Base-by-base conservation (phyloP, 306 rosid species). In the Carpinus viminea region DNA sequence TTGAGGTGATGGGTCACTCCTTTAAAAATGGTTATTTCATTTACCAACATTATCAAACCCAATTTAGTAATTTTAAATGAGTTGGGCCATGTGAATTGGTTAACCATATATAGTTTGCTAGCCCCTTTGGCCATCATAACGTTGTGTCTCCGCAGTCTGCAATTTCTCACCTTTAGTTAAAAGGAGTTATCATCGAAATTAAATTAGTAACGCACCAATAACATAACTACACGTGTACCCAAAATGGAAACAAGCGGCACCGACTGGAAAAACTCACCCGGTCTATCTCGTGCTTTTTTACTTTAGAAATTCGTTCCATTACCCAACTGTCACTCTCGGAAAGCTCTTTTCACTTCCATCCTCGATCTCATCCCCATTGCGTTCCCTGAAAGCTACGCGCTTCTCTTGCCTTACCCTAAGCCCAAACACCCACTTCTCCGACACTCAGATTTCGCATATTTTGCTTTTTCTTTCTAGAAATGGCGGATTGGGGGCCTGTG, bases 401-500 rank as follows among this genome's bases (percentile, higher is more conserved):
- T 84, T 76, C 62, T 5, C 75, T 50, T 28, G n/a, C 7, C 51
- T 17, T 18, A 11, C 3, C 24, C 12, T 4, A 31, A 31, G 34
- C 34, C 34, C 71, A 17, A 75, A 34, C 11, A 8, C 55, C 17
- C 47, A 10, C 21, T 31, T 6, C 62, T 24, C 48, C 5, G 15
- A 3, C 74, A 12, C 45, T 24, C 31, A 18, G 21, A 62, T 38
- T 43, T 50, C 38, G 9, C 16, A 26, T 54, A 1, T 54, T 12
- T 74, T 12, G 45, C 11, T 4, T 52, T 0, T 8, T 36, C 38
- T 26, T 48, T 2, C 3, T 72, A 84, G 7, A 59, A 76, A 94
- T 95, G 99, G 87, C 93, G n/a, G 99, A 95, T 81, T 93, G 99
- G 99, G 98, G 89, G 1, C 97, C 98, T 0, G 96, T 95, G n/a